Evolutionary conservation across 768 basidiomycete genomes (phyloP).

Genomic region (Podaxis sp.): DNA sequence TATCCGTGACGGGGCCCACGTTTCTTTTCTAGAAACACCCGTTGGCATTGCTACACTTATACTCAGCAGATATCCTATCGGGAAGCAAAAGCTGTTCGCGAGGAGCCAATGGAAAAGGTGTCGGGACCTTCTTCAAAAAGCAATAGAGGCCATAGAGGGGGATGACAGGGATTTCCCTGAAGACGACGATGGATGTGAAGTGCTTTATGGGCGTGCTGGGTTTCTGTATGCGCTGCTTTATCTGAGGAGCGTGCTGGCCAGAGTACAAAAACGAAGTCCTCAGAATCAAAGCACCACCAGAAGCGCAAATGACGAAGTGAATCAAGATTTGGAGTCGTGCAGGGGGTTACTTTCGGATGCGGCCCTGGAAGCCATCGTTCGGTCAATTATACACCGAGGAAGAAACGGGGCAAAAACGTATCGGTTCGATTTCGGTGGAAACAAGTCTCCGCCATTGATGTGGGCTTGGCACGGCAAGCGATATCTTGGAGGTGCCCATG

Average conservation of each 20-base stretch:
- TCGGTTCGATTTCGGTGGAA: slow-evolving; percentile 23
- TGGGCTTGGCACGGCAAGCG: slow-evolving; percentile 59
- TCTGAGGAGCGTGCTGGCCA: slow-evolving; percentile 30
- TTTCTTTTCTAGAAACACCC: slow-evolving; percentile 40
- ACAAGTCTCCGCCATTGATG: slow-evolving; percentile 38
- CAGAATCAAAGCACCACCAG: background rate
- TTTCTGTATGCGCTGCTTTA: slow-evolving; percentile 50
- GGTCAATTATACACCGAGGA: slow-evolving; percentile 46
- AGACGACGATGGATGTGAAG: slow-evolving; percentile 51
- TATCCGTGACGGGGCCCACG: slow-evolving; percentile 16
- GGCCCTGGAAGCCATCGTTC: slow-evolving; percentile 34
- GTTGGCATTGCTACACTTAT: slow-evolving; percentile 37
- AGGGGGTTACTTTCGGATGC: slow-evolving; percentile 32
- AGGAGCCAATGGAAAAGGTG: background rate
- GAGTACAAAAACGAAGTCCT: background rate
- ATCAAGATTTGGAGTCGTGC: slow-evolving; percentile 19
- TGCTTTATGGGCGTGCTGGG: slow-evolving; percentile 59
- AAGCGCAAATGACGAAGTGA: background rate
- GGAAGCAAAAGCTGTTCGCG: background rate
- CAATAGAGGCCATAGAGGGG: slow-evolving; percentile 10
- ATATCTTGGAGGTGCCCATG: slow-evolving; percentile 59
- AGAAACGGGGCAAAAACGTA: slow-evolving; percentile 35
- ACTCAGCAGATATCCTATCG: slow-evolving; percentile 24
- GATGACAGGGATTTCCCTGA: slow-evolving; percentile 10
- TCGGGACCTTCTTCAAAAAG: slow-evolving; percentile 2